Evolutionary conservation across 768 basidiomycete genomes (phyloP), one percentile per base, ranked within the genome.

Genomic region (Lentinula sp.): DNA sequence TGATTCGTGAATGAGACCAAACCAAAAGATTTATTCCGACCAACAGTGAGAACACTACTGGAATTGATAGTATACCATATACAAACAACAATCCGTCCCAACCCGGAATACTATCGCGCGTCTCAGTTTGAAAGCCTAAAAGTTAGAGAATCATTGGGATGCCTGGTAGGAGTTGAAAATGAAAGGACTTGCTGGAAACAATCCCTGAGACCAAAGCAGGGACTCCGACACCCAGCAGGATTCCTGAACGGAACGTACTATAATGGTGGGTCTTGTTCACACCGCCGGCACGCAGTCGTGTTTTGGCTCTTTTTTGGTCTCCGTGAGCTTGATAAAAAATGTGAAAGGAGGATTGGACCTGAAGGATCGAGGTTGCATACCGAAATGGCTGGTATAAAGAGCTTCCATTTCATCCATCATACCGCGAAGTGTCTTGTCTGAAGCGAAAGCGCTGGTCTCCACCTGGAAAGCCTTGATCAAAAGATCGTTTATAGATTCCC

Each of bases 1-100:
- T 98, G 66, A 99, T 93, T 50, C 90, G 80, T 5, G 86, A 77
- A 4, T 74, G 72, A 0, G 84, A 78, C 89, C 91, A 99, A 0
- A 87, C 88, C 20, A 87, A 65, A 4, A 98, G 64, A 69, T 99
- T 98, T n/a, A 90, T 61, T 28, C 92, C 90, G 58, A 98, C 83
- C 0, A 97, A 74, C 36, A 93, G 62, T 1, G 85, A 77, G 67
- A 97, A 90, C 2, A 96, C 63, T 6, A 87, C 77, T 0, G 95
- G 94, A 3, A 97, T 71, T 48, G 85, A 72, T 28, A 96, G 72
- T 4, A 87, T 79, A 0, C 82, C 87, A 68, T 97, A 99, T 18
- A 95, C 75, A 65, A 85, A 87, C 45, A 98, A 74, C 9, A 98
- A 73, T 1, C 81, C 85, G 57, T 81, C 80, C 88, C 89, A 93